Conservation (phyloP, 1,284 basidiomycete genomes). For the Bjerkandera adusta region DNA sequence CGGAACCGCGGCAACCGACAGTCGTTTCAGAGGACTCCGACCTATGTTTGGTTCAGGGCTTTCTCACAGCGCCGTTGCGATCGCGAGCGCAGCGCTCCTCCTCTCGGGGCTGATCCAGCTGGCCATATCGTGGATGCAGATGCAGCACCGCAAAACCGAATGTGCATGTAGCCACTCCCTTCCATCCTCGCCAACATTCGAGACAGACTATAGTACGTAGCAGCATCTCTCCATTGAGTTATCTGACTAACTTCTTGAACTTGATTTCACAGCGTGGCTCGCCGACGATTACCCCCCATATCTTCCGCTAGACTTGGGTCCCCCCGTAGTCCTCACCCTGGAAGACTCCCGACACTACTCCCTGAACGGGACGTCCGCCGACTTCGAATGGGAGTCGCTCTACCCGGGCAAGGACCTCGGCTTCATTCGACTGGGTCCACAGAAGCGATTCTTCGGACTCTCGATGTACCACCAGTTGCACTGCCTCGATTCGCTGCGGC, state of each 20-base stretch:
- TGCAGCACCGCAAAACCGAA: slow-evolving; percentile 6
- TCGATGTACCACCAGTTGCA: slow-evolving; percentile 39
- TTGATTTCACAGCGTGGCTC: slow-evolving; percentile 15
- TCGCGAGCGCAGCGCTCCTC: slow-evolving; percentile 17
- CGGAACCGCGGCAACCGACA: too few species aligned
- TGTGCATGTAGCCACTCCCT: slow-evolving; percentile 2
- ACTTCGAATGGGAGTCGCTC: slow-evolving; percentile 28
- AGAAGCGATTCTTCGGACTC: slow-evolving; percentile 29
- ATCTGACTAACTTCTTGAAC: neutral
- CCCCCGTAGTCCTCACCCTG: slow-evolving; percentile 20
- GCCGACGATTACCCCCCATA: slow-evolving; percentile 19
- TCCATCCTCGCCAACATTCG: slow-evolving; percentile 8
- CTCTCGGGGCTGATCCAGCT: slow-evolving; percentile 21
- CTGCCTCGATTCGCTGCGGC: slow-evolving; percentile 33
- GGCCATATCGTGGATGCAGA: slow-evolving; percentile 19
- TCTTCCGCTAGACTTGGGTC: slow-evolving; percentile 19
- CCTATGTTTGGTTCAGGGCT: neutral
- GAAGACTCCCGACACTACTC: slow-evolving; percentile 26
- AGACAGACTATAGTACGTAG: slow-evolving; percentile 18
- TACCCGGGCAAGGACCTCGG: slow-evolving; percentile 25
- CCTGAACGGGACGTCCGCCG: slow-evolving; percentile 20
- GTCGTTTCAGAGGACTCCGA: too few species aligned
- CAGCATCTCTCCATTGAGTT: neutral
- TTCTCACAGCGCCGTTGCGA: slow-evolving; percentile 12
- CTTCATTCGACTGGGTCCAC: slow-evolving; percentile 31